Evolutionary conservation across 345 rosid genomes (phyloP), one percentile per base, ranked within the genome.

Genomic region (Triadica sebifera): DNA sequence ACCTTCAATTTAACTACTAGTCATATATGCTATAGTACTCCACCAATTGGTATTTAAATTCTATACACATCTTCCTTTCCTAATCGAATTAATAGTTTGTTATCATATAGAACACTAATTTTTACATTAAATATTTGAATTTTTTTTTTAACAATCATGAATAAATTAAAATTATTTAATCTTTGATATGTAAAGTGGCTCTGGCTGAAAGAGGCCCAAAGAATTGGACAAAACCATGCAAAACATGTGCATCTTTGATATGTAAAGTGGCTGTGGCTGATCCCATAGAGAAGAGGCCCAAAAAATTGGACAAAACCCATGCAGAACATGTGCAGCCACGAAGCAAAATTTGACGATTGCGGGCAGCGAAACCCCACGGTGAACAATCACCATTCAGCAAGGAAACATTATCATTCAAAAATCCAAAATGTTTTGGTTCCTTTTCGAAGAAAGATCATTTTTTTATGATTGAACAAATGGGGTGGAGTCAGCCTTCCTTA

Each of bases 201-300:
- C 1, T 29, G 2, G 34, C 2, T 29, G 47, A 4, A 7, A 6
- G 57, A 53, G 50, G 17, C 51, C 63, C 37, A 22, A 43, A 12
- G 17, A 60, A 65, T 22, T 46, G 66, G 77, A 74, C 72, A 66
- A 6, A 46, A 74, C n/a, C 57, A 66, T 29, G 58, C 6, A 66
- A 34, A 66, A 56, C 77, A 74, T 66, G 66, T 45, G 72, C 70
- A 24, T 29, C 34, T 29, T 29, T 29, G 34, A 29, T 29, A 29
- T 29, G 34, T 29, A 29, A 29, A 29, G 34, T 29, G 2, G 34
- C 2, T 29, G 34, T 29, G 2, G 34, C 2, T 29, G 47, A 4
- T 6, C 6, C 4, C 0, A 5, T 43, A 43, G 8, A 43, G 47
- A 7, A 6, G 57, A 53, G 50, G 17, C 51, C 63, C 37, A 22